phyloP scores from a whole-genome alignment of 306 rosid genomes.

The Vigna trinervia region DNA sequence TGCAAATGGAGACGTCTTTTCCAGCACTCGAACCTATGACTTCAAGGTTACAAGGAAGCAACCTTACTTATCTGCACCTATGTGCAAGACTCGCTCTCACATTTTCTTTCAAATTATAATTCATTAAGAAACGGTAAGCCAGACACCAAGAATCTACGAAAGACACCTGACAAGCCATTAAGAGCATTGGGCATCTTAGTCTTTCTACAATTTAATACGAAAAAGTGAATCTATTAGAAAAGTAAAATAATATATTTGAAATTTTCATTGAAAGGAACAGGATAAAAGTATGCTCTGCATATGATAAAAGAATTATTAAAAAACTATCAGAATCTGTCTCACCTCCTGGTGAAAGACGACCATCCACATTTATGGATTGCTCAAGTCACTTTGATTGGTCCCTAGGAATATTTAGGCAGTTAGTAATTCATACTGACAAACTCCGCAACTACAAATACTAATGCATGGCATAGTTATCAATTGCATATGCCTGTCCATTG shows the following conservation, averaged over 20 bases:
- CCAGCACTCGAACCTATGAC: not conserved
- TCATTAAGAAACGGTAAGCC: not conserved
- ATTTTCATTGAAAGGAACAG: constrained; percentile 17
- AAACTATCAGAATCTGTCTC: constrained; percentile 38
- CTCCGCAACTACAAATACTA: constrained; percentile 20
- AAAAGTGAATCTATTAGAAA: constrained; percentile 10
- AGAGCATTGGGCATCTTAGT: not conserved
- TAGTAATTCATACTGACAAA: constrained; percentile 37
- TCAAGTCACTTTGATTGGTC: constrained; percentile 55
- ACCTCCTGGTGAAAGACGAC: constrained; percentile 48
- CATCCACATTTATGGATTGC: constrained; percentile 54
- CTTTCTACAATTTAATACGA: constrained; percentile 34
- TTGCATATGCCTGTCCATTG: not conserved
- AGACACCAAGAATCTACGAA: not conserved
- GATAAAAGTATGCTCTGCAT: not conserved
- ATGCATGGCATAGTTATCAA: not conserved
- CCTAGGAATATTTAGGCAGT: constrained; percentile 55
- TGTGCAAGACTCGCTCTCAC: not conserved
- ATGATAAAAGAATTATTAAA: constrained; percentile 28
- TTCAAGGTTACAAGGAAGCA: not conserved
- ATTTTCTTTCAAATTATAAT: constrained; percentile 4
- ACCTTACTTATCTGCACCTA: not conserved
- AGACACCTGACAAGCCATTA: constrained; percentile 3
- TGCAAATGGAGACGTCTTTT: not conserved
- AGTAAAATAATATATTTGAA: constrained; percentile 4